Percentiles rank a stretch among this genome's conserved stretches.
phyloP scores from a whole-genome alignment of 495 filamentous ascomycete species.

The Talaromyces stipitatus region DNA sequence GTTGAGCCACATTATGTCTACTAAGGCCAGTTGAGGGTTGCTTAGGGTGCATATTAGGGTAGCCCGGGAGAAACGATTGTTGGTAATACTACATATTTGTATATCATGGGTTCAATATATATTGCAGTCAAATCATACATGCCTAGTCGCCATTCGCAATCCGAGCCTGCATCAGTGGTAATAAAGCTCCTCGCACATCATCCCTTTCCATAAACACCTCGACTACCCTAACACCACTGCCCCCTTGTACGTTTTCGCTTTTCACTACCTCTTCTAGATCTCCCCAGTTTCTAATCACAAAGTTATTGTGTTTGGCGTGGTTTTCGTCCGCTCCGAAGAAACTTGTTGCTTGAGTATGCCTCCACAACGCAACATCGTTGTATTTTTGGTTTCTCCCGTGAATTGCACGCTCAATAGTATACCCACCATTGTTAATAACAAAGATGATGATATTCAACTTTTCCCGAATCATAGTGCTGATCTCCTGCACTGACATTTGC shows the following conservation, averaged over 20 bases:
- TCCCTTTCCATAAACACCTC: conserved; percentile 40
- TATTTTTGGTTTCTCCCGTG: conserved; percentile 67
- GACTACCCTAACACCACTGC: conserved; percentile 33
- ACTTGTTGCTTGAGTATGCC: conserved; percentile 34
- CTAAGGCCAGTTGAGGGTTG: too few relatives aligned
- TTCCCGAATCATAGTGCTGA: conserved; percentile 70
- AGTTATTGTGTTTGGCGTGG: conserved; percentile 16
- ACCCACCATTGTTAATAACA: conserved; percentile 68
- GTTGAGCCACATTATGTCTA: too few relatives aligned
- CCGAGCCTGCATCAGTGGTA: conserved; percentile 19
- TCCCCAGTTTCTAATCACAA: conserved; percentile 24
- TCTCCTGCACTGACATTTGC: conserved; percentile 71
- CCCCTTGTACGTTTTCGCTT: conserved; percentile 23
- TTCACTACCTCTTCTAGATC: conserved; percentile 28
- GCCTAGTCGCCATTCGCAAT: conserved; percentile 7
- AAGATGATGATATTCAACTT: conserved; percentile 62
- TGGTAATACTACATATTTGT: too few relatives aligned
- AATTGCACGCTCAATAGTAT: conserved; percentile 68
- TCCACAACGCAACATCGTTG: conserved; percentile 65
- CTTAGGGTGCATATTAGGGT: too few relatives aligned
- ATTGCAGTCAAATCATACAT: too few relatives aligned
- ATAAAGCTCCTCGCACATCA: conserved; percentile 29
- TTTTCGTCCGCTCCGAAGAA: conserved; percentile 36
- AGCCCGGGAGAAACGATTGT: too few relatives aligned
- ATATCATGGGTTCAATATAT: too few relatives aligned